Base-by-base conservation (phyloP, 192 early-diverging fungal species). In the Mortierella alpina region DNA sequence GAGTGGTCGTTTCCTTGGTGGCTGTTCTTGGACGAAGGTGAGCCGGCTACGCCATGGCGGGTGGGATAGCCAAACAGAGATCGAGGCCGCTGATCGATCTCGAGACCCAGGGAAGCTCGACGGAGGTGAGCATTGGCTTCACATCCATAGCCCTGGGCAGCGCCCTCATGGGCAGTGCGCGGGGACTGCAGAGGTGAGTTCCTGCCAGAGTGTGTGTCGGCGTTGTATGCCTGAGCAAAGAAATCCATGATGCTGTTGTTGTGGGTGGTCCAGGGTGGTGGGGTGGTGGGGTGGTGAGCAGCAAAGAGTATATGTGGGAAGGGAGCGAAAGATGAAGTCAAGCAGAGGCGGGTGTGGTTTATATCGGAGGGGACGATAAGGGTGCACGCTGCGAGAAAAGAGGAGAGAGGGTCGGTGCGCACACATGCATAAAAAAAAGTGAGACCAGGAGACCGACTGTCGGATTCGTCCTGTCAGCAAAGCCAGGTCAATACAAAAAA, bases 101-200 rank as follows among this genome's bases (percentile, higher is more conserved):
- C 77, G 47, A 80, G 70, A n/a, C 77, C 77, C 15, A 45, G 64
- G 18, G 77, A 80, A 12, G 70, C 70, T 60, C 77, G 70, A 47
- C 77, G 69, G 15, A 80, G 60, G 46, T 80, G 77, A 7, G 77
- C 65, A 42, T 80, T 80, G 63, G 65, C 18, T 49, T 80, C 77
- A 40, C 56, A 59, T n/a, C 77, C 77, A 23, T 80, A 80, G 6
- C 77, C 77, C 41, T 60, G 65, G 13, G 59, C 42, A 22, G 47
- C 42, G 9, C 53, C 50, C 20, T 63, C 61, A 40, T 14, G 15
- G 1, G 14, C 41, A 6, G 13, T 3, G 9, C 17, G 44, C 2
- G 48, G 50, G 40, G 75, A 59, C 9, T 78, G 44, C 22, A 47
- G 20, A 20, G 68, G 58, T 10, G 68, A 69, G 68, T 59, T 47